Percentiles rank a stretch among this genome's conserved stretches.
These are phyloP conservation scores for Cercophora newfieldiana DNA, from an alignment of 495 filamentous ascomycete genomes.

Conservation along the genomic window DNA sequence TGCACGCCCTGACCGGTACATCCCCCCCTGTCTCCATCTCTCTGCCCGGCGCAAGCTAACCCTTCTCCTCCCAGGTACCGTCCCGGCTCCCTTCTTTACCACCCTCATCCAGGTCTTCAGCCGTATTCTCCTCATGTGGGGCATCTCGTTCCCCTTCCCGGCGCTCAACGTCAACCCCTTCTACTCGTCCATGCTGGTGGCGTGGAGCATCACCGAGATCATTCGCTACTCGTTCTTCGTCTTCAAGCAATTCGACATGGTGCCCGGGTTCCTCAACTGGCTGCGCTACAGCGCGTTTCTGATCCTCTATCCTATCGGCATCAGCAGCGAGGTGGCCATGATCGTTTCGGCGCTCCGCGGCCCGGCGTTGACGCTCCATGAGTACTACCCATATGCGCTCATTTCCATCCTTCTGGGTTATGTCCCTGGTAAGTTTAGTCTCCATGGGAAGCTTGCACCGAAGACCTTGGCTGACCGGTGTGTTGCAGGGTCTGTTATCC, in stretches of 20 bases:
- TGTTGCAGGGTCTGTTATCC: conserved; percentile 71
- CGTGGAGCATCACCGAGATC: conserved; percentile 85
- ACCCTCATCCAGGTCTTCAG: conserved; percentile 85
- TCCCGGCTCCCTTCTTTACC: conserved; percentile 80
- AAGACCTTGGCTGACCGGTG: not conserved
- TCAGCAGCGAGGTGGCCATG: conserved; percentile 78
- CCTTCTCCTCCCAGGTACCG: conserved; percentile 56
- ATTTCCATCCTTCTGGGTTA: conserved; percentile 67
- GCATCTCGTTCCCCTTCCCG: conserved; percentile 67
- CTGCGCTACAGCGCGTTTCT: conserved; percentile 92
- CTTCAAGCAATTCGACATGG: conserved; percentile 58
- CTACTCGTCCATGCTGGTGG: conserved; percentile 71
- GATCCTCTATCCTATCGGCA: conserved; percentile 88
- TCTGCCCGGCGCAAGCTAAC: not conserved
- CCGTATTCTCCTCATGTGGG: conserved; percentile 84
- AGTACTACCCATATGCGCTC: conserved; percentile 58
- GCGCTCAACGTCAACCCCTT: conserved; percentile 48
- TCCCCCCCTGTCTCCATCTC: not conserved
- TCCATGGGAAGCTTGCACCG: not conserved
- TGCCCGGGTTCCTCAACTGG: conserved; percentile 71
- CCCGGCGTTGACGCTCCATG: conserved; percentile 51
- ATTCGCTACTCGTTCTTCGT: conserved; percentile 88
- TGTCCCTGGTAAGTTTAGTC: conserved; percentile 67
- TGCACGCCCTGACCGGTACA: conserved; percentile 72
- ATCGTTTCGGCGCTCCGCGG: conserved; percentile 67